Evolutionary conservation across 495 filamentous ascomycete species (phyloP).

Genomic region (Penicillium manginii): DNA sequence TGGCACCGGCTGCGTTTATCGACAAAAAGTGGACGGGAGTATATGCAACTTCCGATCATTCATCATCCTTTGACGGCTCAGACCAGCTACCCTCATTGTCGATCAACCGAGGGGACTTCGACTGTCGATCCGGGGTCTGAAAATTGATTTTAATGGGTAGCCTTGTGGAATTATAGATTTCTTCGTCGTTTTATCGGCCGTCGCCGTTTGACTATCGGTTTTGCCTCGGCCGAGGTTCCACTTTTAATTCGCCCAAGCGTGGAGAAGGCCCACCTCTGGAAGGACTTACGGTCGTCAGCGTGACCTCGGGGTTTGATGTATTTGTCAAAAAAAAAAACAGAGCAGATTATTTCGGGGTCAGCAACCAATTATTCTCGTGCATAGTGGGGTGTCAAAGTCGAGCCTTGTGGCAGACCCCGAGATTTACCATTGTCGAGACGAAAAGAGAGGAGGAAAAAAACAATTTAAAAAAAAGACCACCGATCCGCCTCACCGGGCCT

Average conservation of each 20-base stretch:
- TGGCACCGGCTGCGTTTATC: not conserved
- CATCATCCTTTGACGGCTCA: not conserved
- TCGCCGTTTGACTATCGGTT: not conserved
- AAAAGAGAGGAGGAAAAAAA: not conserved
- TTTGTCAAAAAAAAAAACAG: not conserved
- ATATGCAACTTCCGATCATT: not conserved
- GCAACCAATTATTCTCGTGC: not conserved
- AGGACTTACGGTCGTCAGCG: not conserved
- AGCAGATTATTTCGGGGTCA: not conserved
- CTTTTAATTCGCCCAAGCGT: not conserved
- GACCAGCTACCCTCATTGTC: not conserved
- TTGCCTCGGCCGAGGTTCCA: not conserved
- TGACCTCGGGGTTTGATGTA: slow-evolving; percentile 1
- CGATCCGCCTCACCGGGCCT: not conserved
- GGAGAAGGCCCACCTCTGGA: not conserved
- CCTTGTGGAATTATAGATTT: not conserved
- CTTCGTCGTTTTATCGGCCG: not conserved
- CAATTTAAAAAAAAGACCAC: not conserved
- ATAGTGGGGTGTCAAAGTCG: not conserved
- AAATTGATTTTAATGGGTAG: slow-evolving; percentile 26
- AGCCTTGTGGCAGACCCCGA: not conserved
- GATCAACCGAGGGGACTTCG: slow-evolving; percentile 9
- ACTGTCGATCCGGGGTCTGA: slow-evolving; percentile 29
- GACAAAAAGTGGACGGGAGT: not conserved
- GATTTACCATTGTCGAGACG: not conserved